phyloP scores from a whole-genome alignment of 768 basidiomycete species.

The Pulveroboletus sp. region DNA sequence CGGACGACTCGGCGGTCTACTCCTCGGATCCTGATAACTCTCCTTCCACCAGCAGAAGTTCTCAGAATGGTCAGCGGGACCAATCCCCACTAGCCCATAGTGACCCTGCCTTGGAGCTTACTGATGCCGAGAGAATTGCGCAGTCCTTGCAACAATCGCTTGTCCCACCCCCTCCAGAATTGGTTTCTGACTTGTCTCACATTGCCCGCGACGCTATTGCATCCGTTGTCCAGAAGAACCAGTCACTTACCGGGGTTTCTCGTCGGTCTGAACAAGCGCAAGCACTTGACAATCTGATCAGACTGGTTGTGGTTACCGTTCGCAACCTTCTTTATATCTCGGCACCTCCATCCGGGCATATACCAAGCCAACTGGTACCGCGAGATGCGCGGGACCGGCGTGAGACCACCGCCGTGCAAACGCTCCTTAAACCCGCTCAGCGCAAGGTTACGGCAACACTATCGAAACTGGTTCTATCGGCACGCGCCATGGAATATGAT shows the following conservation, averaged over 20 bases:
- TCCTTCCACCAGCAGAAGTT: slow-evolving; percentile 29
- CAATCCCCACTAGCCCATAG: slow-evolving; percentile 15
- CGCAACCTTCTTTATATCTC: slow-evolving; percentile 74
- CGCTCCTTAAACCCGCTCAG: slow-evolving; percentile 74
- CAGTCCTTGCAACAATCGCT: slow-evolving; percentile 61
- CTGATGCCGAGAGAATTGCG: slow-evolving; percentile 66
- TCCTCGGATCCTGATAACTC: slow-evolving; percentile 33
- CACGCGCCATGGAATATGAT: slow-evolving; percentile 87
- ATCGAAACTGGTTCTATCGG: slow-evolving; percentile 84
- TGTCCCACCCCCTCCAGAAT: slow-evolving; percentile 54
- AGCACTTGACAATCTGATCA: slow-evolving; percentile 61
- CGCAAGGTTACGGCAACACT: slow-evolving; percentile 86
- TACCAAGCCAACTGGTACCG: slow-evolving; percentile 54
- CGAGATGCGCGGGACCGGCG: slow-evolving; percentile 46
- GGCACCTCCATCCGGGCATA: slow-evolving; percentile 56
- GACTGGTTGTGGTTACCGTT: slow-evolving; percentile 64
- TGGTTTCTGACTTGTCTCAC: slow-evolving; percentile 60
- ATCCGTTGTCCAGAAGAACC: slow-evolving; percentile 55
- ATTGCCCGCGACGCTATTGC: slow-evolving; percentile 58
- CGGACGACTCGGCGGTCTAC: slow-evolving; percentile 69
- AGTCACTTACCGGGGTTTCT: slow-evolving; percentile 43
- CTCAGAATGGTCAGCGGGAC: slow-evolving; percentile 27
- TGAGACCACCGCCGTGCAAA: slow-evolving; percentile 44
- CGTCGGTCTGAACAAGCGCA: slow-evolving; percentile 54
- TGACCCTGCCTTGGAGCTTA: slow-evolving; percentile 42